Evolutionary conservation across 2,329 filamentous ascomycete species (phyloP).

Genomic region (Apiospora arundinis): DNA sequence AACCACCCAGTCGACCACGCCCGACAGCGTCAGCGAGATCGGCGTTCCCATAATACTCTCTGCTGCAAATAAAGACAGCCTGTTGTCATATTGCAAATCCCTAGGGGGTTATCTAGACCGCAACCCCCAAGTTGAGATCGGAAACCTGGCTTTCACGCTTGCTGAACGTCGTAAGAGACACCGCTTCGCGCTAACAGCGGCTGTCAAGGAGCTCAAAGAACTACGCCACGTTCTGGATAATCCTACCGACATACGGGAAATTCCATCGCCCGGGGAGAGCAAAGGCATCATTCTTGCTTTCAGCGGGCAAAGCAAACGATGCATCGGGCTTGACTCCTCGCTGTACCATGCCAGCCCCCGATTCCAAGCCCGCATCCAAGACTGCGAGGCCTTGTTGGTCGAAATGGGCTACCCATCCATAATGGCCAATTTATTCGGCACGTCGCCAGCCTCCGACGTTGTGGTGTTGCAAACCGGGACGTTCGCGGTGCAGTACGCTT

Average conservation of each 20-base stretch:
- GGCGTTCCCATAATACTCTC: neutral
- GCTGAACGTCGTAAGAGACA: slow-evolving; percentile 3
- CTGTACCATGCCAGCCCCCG: neutral
- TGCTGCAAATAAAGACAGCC: neutral
- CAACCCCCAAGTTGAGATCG: neutral
- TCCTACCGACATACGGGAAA: neutral
- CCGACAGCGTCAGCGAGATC: neutral
- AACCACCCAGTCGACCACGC: neutral
- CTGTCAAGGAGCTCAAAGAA: neutral
- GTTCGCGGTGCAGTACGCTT: slow-evolving; percentile 46
- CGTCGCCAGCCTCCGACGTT: slow-evolving; percentile 35
- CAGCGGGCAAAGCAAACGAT: neutral
- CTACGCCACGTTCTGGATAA: neutral
- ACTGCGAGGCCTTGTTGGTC: neutral
- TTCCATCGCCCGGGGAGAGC: neutral
- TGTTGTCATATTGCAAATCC: neutral
- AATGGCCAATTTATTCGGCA: slow-evolving; percentile 39
- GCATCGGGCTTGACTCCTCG: neutral
- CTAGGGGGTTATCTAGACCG: neutral
- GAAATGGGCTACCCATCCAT: slow-evolving; percentile 31
- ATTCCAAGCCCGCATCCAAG: neutral
- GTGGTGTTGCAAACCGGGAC: slow-evolving; percentile 43
- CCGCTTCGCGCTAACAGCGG: neutral
- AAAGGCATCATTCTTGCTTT: slow-evolving; percentile 11
- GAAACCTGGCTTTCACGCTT: slow-evolving; percentile 12